These are phyloP conservation scores for Sporothrix protearum DNA, from an alignment of 2,329 filamentous ascomycete genomes.

Conservation along the genomic window DNA sequence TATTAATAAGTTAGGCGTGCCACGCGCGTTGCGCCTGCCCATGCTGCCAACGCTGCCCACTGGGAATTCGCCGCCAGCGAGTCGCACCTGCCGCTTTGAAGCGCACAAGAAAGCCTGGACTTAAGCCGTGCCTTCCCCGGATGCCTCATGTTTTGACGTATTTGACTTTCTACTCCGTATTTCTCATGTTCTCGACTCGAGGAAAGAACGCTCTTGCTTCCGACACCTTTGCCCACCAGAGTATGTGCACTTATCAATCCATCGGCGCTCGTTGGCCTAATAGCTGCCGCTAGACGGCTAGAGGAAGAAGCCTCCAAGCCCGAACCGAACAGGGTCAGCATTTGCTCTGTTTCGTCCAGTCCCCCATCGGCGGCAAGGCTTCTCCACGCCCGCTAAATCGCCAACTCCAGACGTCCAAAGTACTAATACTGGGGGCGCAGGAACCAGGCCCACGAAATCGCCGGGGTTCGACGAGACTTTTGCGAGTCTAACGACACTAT, in stretches of 20 bases:
- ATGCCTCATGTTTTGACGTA: neutral
- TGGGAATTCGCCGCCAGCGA: neutral
- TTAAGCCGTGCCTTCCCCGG: slow-evolving; percentile 7
- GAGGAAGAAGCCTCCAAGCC: neutral
- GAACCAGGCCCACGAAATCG: neutral
- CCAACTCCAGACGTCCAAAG: slow-evolving; percentile 1
- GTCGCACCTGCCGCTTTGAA: neutral
- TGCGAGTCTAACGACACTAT: slow-evolving; percentile 14
- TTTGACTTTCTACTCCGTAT: neutral
- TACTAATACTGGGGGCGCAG: neutral
- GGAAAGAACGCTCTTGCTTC: neutral
- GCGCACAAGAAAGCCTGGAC: neutral
- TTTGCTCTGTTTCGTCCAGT: neutral
- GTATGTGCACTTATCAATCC: slow-evolving; percentile 1
- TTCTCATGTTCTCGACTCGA: neutral
- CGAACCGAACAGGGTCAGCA: neutral
- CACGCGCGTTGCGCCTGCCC: neutral
- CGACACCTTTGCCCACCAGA: neutral
- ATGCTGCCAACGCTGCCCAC: neutral
- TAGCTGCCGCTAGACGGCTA: slow-evolving; percentile 13
- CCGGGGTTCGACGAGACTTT: neutral
- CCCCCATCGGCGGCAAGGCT: slow-evolving; percentile 1
- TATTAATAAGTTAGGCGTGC: slow-evolving; percentile 12
- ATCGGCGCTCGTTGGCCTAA: neutral
- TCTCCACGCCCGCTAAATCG: slow-evolving; percentile 8